phyloP scores from a whole-genome alignment of 306 rosid genomes.

The Begonia masoniana region DNA sequence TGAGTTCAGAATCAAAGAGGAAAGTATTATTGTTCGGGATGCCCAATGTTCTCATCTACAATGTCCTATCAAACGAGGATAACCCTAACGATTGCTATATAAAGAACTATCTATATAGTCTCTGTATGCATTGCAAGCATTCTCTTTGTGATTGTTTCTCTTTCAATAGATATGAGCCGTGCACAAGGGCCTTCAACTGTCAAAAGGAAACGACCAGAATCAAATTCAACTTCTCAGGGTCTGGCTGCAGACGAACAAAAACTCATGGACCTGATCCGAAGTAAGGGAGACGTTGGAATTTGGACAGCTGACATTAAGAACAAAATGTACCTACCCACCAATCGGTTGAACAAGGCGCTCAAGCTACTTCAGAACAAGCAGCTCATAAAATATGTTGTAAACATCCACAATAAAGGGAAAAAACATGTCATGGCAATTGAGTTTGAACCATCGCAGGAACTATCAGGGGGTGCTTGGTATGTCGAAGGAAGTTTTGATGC shows the following conservation, averaged over 20 bases:
- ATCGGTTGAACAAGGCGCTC: conserved; percentile 27
- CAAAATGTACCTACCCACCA: conserved; percentile 34
- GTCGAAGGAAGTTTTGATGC: conserved; percentile 37
- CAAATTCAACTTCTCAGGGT: conserved; percentile 13
- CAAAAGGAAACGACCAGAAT: conserved; percentile 42
- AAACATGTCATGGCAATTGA: conserved; percentile 65
- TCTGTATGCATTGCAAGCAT: too few relatives aligned
- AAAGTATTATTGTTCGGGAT: too few relatives aligned
- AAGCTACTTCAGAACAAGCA: conserved; percentile 41
- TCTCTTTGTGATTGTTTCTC: too few relatives aligned
- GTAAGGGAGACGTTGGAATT: conserved; percentile 49
- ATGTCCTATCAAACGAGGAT: too few relatives aligned
- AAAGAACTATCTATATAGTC: too few relatives aligned
- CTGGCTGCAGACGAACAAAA: conserved; percentile 33
- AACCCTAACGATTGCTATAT: too few relatives aligned
- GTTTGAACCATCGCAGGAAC: conserved; percentile 57
- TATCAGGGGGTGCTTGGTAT: conserved; percentile 69
- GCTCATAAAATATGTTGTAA: conserved; percentile 52
- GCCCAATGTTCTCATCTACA: too few relatives aligned
- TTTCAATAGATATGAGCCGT: too few relatives aligned
- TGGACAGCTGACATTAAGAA: conserved; percentile 45
- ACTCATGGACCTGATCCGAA: conserved; percentile 32
- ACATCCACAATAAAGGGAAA: conserved; percentile 45
- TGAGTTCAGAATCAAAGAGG: too few relatives aligned
- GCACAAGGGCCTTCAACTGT: conserved; percentile 1